Conservation (phyloP, 2,329 filamentous ascomycete species). For the Metarhizium sp. region DNA sequence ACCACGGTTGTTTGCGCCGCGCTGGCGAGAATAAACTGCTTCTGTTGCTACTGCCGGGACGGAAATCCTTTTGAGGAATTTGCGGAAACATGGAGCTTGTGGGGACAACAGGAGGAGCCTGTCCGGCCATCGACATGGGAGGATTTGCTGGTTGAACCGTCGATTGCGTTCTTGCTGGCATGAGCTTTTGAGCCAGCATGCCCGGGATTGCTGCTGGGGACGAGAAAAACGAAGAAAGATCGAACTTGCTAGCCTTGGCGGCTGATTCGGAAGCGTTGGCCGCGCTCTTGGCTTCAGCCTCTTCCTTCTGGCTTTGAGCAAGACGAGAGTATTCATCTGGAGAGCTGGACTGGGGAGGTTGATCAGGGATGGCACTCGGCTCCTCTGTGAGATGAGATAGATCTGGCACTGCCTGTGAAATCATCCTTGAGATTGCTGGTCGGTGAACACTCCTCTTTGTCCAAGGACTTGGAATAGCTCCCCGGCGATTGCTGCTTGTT, state of each 20-base stretch:
- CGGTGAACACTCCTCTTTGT: constrained; percentile 14
- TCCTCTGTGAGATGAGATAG: constrained; percentile 5
- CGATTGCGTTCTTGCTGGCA: constrained; percentile 15
- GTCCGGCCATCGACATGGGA: constrained; percentile 9
- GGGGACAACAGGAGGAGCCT: constrained; percentile 14
- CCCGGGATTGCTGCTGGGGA: constrained; percentile 37
- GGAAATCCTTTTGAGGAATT: constrained; percentile 21
- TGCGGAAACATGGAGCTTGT: constrained; percentile 33
- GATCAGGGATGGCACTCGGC: constrained; percentile 5
- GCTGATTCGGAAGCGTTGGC: constrained; percentile 11
- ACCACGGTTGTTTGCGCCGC: neutral
- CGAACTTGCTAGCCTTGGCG: constrained; percentile 27
- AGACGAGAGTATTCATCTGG: constrained; percentile 37
- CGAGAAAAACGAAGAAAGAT: constrained; percentile 48
- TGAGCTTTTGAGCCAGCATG: constrained; percentile 21
- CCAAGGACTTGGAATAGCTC: constrained; percentile 31
- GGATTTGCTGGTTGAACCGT: neutral
- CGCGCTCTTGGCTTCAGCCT: constrained; percentile 7
- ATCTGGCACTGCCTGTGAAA: constrained; percentile 9
- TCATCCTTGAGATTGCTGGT: constrained; percentile 2
- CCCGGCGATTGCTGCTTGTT: constrained; percentile 12
- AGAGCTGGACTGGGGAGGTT: constrained; percentile 12
- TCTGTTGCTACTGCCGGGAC: constrained; percentile 20
- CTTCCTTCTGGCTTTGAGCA: constrained; percentile 17
- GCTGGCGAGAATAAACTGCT: constrained; percentile 28